A percentile compares a stretch with the other conserved stretches of the same genome.
These are phyloP conservation scores for Curvularia sp. DNA, from an alignment of 2,329 filamentous ascomycete species.

Conservation along the genomic window DNA sequence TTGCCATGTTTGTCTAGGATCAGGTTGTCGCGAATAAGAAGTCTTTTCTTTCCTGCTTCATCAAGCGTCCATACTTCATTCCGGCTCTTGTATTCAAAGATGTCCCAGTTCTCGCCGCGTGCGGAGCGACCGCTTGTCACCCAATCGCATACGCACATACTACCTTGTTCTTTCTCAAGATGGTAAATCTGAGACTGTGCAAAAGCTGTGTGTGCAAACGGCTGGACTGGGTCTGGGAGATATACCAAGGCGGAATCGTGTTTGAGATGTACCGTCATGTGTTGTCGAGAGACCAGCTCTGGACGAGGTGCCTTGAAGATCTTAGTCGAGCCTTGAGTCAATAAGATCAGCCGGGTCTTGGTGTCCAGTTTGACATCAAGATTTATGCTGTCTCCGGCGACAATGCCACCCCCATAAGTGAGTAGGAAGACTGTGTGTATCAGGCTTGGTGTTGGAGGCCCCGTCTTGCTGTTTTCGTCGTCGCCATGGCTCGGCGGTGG, in stretches of 20 bases:
- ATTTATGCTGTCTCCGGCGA: constrained; percentile 83
- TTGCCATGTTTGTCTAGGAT: constrained; percentile 66
- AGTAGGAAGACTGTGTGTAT: constrained; percentile 83
- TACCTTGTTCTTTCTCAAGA: constrained; percentile 54
- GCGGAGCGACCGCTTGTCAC: constrained; percentile 87
- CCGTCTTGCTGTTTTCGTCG: neutral
- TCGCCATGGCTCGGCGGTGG: constrained; percentile 57
- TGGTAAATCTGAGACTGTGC: constrained; percentile 83
- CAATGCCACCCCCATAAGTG: constrained; percentile 92
- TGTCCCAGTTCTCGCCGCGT: constrained; percentile 86
- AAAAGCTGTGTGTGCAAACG: constrained; percentile 84
- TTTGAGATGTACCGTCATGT: constrained; percentile 57
- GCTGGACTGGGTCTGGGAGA: constrained; percentile 91
- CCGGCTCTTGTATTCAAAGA: constrained; percentile 77
- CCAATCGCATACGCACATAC: constrained; percentile 89
- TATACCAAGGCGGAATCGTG: constrained; percentile 63
- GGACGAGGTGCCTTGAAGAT: constrained; percentile 80
- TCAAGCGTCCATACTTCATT: constrained; percentile 80
- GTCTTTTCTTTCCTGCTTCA: constrained; percentile 55
- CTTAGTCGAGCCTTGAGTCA: constrained; percentile 84
- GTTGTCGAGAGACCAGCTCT: constrained; percentile 55
- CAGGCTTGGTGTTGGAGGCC: constrained; percentile 54
- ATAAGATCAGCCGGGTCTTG: constrained; percentile 67
- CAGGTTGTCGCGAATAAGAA: constrained; percentile 86
- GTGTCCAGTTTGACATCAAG: constrained; percentile 71